phyloP scores from a whole-genome alignment of 2,329 filamentous ascomycete species.

The Septoria linicola region DNA sequence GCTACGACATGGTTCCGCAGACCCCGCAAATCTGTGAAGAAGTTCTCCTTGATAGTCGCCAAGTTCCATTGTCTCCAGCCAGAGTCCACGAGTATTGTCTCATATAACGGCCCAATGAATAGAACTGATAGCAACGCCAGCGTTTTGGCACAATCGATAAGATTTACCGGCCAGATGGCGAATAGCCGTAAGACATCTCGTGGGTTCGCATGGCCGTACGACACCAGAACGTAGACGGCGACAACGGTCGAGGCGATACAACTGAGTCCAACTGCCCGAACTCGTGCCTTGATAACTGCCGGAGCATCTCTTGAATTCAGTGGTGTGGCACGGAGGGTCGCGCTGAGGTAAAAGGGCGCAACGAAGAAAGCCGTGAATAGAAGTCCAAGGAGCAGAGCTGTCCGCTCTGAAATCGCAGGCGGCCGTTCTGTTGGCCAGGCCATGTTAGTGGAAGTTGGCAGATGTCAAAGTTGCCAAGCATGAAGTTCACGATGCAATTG shows the following conservation, averaged over 20 bases:
- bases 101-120: slow-evolving; percentile 82
- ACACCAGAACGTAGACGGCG: slow-evolving; percentile 66
- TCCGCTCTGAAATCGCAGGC: slow-evolving; percentile 29
- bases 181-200: slow-evolving; percentile 65
- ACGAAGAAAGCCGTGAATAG: slow-evolving; percentile 88
- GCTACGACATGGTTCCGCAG: slow-evolving; percentile 88
- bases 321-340: slow-evolving; percentile 74
- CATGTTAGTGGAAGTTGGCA: background rate
- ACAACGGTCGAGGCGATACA: slow-evolving; percentile 66
- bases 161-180: slow-evolving; percentile 75
- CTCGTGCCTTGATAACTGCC: slow-evolving; percentile 81
- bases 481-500: slow-evolving; percentile 6
- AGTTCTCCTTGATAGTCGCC: slow-evolving; percentile 54
- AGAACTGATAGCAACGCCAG: slow-evolving; percentile 73
- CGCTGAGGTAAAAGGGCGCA: slow-evolving; percentile 81
- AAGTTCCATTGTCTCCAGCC: slow-evolving; percentile 57
- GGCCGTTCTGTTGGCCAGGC: slow-evolving; percentile 19
- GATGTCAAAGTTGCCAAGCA: background rate
- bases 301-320: slow-evolving; percentile 82
- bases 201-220: slow-evolving; percentile 51
- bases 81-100: slow-evolving; percentile 70
- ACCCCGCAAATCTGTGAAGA: slow-evolving; percentile 71
- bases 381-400: slow-evolving; percentile 44
- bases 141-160: slow-evolving; percentile 49
- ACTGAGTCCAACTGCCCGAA: slow-evolving; percentile 74